Percentiles rank a stretch among this genome's conserved stretches.
Conservation (phyloP, 345 rosid species). For the Eucalyptus erythrocorys region DNA sequence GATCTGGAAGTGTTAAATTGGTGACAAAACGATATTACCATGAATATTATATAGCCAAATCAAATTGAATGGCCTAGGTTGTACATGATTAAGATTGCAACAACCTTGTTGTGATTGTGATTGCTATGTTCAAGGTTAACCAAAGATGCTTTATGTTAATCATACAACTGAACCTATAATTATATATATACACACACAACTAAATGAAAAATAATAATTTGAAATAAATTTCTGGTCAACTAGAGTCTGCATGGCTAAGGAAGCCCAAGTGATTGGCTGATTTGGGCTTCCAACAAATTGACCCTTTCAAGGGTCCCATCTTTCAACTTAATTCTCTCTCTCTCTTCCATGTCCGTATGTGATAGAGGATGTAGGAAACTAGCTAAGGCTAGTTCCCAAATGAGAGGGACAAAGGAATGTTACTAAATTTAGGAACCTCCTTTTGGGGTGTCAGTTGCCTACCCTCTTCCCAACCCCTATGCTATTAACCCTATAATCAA, state of each 20-base stretch:
- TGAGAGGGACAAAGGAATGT: constrained; percentile 8
- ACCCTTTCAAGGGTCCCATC: constrained; percentile 3
- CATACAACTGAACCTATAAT: neutral
- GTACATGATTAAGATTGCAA: neutral
- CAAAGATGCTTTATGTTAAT: neutral
- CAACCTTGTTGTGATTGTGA: neutral
- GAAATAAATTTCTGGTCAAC: neutral
- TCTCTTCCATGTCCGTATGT: neutral
- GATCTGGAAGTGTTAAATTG: neutral
- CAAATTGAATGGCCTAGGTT: neutral
- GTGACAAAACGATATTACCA: neutral
- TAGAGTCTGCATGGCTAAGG: neutral
- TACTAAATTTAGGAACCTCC: constrained; percentile 5
- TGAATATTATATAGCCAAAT: neutral
- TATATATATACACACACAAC: neutral
- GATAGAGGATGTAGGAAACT: neutral
- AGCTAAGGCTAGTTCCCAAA: neutral
- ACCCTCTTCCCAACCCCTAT: neutral
- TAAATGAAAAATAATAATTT: neutral
- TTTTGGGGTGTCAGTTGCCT: neutral
- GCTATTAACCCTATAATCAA: neutral
- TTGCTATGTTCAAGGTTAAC: neutral
- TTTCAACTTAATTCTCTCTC: neutral
- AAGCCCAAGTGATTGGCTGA: constrained; percentile 12
- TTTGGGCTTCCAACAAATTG: constrained; percentile 4